phyloP scores from a whole-genome alignment of 192 early-diverging fungal species.

The Paraglomus occultum region DNA sequence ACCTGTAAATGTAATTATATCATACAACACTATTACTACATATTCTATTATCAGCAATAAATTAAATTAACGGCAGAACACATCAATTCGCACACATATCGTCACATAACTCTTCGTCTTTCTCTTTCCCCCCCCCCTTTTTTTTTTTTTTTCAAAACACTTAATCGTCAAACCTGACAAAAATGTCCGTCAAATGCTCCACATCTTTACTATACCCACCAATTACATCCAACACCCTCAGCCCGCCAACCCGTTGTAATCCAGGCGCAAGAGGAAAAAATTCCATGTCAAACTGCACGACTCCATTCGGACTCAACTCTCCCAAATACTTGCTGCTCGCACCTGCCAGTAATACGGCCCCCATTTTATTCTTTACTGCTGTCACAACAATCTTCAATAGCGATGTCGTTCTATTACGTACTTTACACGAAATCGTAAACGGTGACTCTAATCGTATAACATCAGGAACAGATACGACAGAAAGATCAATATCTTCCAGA shows the following conservation, averaged over 20 bases:
- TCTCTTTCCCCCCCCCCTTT: no score
- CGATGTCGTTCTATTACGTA: constrained; percentile 54
- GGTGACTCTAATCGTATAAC: constrained; percentile 57
- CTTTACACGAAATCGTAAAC: constrained; percentile 57
- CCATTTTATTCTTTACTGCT: constrained; percentile 78
- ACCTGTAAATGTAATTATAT: no score
- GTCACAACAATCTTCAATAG: constrained; percentile 57
- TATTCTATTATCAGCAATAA: no score
- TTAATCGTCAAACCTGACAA: constrained; percentile 45
- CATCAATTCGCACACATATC: no score
- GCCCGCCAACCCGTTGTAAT: constrained; percentile 80
- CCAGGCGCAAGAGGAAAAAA: constrained; percentile 84
- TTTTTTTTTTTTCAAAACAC: not conserved
- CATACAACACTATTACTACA: no score
- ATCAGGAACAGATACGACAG: constrained; percentile 46
- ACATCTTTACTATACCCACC: constrained; percentile 76
- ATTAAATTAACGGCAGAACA: no score
- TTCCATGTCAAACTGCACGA: constrained; percentile 64
- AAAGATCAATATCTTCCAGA: constrained; percentile 69
- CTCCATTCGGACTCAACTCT: constrained; percentile 53
- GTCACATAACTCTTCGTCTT: no score
- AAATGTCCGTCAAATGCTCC: constrained; percentile 73
- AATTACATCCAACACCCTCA: constrained; percentile 67
- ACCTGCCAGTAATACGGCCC: constrained; percentile 65
- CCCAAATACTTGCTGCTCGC: constrained; percentile 60